Evolutionary conservation across 1,284 basidiomycete species (phyloP).

Genomic region (Phellinidium pouzarii): DNA sequence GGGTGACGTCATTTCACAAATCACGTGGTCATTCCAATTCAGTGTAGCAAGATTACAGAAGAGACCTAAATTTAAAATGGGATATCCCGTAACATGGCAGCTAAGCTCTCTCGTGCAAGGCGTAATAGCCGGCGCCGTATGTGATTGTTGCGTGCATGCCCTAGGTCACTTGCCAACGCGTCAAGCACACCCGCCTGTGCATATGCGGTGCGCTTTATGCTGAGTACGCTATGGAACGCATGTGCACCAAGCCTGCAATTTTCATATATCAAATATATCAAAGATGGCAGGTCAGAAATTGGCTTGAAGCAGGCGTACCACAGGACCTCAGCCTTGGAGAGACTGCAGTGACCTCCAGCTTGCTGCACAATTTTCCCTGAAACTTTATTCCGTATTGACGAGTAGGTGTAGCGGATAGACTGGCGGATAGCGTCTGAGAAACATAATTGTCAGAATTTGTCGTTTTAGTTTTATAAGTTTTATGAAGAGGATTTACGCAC

Average conservation of each 20-base stretch:
- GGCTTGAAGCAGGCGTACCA: constrained; percentile 46
- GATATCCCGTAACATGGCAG: constrained; percentile 22
- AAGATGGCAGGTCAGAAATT: too few species aligned
- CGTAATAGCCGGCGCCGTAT: constrained; percentile 38
- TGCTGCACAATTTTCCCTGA: constrained; percentile 37
- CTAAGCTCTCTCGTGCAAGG: constrained; percentile 44
- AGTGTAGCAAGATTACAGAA: too few species aligned
- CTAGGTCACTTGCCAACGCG: constrained; percentile 44
- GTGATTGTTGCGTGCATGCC: constrained; percentile 36
- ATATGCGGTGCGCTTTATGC: constrained; percentile 48
- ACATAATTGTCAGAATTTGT: too few species aligned
- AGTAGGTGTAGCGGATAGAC: constrained; percentile 49
- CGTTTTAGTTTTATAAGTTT: too few species aligned
- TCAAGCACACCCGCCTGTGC: constrained; percentile 33
- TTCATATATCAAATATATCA: too few species aligned
- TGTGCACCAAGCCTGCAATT: constrained; percentile 67
- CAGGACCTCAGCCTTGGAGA: constrained; percentile 46
- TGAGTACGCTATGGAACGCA: constrained; percentile 66
- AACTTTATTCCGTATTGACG: constrained; percentile 43
- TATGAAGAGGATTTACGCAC: too few species aligned
- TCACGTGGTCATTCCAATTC: background rate
- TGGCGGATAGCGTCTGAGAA: constrained; percentile 52
- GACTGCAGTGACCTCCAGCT: constrained; percentile 32
- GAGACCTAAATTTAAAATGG: constrained; percentile 15
- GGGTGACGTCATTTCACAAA: background rate